Evolutionary conservation across 2,329 filamentous ascomycete species (phyloP).

Genomic region (Cladosporium halotolerans): DNA sequence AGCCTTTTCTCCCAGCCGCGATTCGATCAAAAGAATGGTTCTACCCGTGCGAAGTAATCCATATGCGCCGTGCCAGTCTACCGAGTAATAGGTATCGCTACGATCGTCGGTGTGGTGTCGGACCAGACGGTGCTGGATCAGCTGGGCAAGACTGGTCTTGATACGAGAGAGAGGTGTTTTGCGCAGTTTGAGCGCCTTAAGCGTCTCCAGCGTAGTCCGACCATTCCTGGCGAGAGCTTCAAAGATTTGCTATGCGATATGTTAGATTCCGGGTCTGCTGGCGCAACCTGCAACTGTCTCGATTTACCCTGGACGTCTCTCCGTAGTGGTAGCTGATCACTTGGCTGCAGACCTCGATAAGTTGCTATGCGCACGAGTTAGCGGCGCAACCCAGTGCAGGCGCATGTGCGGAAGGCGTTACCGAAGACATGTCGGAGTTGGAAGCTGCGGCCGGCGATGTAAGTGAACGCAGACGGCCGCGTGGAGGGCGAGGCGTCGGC

Average conservation of each 20-base stretch:
- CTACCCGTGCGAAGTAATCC: constrained; percentile 74
- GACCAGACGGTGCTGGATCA: constrained; percentile 78
- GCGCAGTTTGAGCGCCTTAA: constrained; percentile 56
- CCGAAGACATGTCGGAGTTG: constrained; percentile 11
- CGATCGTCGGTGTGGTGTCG: constrained; percentile 35
- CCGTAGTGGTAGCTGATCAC: constrained; percentile 86
- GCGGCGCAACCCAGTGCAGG: constrained; percentile 5
- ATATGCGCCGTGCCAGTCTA: constrained; percentile 74
- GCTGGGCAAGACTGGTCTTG: constrained; percentile 72
- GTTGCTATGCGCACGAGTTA: constrained; percentile 50
- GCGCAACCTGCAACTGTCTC: constrained; percentile 1
- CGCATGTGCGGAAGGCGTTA: constrained; percentile 10
- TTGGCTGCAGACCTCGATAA: constrained; percentile 82
- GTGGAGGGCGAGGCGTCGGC: too few species aligned
- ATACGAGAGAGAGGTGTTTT: constrained; percentile 56
- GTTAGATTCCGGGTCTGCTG: constrained; percentile 9
- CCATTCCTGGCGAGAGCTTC: constrained; percentile 71
- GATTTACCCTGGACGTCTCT: constrained; percentile 79
- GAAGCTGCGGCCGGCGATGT: constrained; percentile 6
- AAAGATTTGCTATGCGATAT: constrained; percentile 66
- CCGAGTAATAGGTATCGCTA: constrained; percentile 67
- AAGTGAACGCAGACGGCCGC: constrained; percentile 12
- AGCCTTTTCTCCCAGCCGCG: constrained; percentile 67
- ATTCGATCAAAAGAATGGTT: constrained; percentile 68
- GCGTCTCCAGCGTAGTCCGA: constrained; percentile 61